phyloP scores from a whole-genome alignment of 495 filamentous ascomycete genomes.

The Aspergillus baeticus region DNA sequence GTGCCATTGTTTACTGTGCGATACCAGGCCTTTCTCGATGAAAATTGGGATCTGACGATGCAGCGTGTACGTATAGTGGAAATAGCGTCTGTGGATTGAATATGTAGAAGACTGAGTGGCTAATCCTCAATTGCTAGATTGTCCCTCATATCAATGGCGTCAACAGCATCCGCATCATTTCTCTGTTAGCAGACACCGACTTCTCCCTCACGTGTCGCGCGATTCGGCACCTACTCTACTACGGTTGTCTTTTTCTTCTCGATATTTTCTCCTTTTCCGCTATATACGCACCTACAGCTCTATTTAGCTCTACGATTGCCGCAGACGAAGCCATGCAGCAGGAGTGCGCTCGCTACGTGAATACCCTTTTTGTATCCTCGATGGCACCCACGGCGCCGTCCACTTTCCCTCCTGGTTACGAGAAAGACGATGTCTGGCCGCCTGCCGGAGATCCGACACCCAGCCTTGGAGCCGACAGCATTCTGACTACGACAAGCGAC shows the following conservation, averaged over 20 bases:
- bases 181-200: slow-evolving; percentile 79
- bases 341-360: slow-evolving; percentile 84
- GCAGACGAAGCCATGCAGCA: slow-evolving; percentile 68
- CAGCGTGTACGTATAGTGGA: slow-evolving; percentile 54
- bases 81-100: not conserved
- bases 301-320: slow-evolving; percentile 70
- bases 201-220: slow-evolving; percentile 79
- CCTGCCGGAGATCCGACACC: slow-evolving; percentile 25
- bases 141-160: slow-evolving; percentile 86
- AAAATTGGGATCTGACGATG: slow-evolving; percentile 90
- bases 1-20: slow-evolving; percentile 88
- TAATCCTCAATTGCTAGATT: slow-evolving; percentile 41
- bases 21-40: slow-evolving; percentile 70
- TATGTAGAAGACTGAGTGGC: not conserved
- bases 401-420: slow-evolving; percentile 22
- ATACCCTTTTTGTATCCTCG: slow-evolving; percentile 40
- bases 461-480: slow-evolving; percentile 14
- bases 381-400: slow-evolving; percentile 22
- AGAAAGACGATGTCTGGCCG: slow-evolving; percentile 48
- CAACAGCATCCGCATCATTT: slow-evolving; percentile 80
- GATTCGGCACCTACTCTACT: slow-evolving; percentile 85
- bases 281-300: slow-evolving; percentile 81
- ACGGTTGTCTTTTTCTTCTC: slow-evolving; percentile 79
- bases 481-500: slow-evolving; percentile 22
- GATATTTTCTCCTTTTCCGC: slow-evolving; percentile 92